Evolutionary conservation across 495 filamentous ascomycete genomes (phyloP).

Genomic region (Penicillium canescens): DNA sequence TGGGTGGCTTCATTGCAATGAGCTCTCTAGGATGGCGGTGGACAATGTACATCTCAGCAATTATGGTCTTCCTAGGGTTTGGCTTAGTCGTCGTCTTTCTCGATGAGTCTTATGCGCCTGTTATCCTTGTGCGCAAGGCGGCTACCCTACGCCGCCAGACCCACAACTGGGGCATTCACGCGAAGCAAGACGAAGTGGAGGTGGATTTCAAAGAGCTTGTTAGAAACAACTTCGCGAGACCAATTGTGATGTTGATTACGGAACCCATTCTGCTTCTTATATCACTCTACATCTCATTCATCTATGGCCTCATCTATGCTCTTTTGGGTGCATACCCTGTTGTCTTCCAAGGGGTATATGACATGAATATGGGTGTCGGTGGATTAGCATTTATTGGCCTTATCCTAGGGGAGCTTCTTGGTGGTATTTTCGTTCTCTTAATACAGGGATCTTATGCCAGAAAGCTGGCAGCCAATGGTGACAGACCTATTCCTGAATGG

Average conservation of each 20-base stretch:
- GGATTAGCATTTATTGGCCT: constrained; percentile 34
- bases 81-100: constrained; percentile 26
- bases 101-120: constrained; percentile 39
- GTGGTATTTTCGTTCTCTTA: constrained; percentile 21
- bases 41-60: constrained; percentile 44
- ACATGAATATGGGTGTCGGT: constrained; percentile 26
- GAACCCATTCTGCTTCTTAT: constrained; percentile 47
- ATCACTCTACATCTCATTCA: constrained; percentile 42
- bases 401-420: constrained; percentile 28
- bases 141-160: constrained; percentile 38
- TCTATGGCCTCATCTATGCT: constrained; percentile 39
- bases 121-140: constrained; percentile 38
- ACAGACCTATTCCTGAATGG: constrained; percentile 34
- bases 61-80: constrained; percentile 31
- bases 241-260: constrained; percentile 41
- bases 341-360: constrained; percentile 31
- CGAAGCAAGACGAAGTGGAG: constrained; percentile 47
- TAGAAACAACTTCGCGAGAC: constrained; percentile 40
- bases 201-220: constrained; percentile 36
- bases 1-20: constrained; percentile 40
- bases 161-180: constrained; percentile 48
- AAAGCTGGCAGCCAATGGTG: constrained; percentile 28
- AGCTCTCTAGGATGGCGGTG: constrained; percentile 46
- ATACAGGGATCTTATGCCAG: constrained; percentile 22
- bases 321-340: constrained; percentile 33